A percentile compares a stretch with the other conserved stretches of the same genome.
phyloP scores from a whole-genome alignment of 495 filamentous ascomycete species.

The Rusavskia elegans region DNA sequence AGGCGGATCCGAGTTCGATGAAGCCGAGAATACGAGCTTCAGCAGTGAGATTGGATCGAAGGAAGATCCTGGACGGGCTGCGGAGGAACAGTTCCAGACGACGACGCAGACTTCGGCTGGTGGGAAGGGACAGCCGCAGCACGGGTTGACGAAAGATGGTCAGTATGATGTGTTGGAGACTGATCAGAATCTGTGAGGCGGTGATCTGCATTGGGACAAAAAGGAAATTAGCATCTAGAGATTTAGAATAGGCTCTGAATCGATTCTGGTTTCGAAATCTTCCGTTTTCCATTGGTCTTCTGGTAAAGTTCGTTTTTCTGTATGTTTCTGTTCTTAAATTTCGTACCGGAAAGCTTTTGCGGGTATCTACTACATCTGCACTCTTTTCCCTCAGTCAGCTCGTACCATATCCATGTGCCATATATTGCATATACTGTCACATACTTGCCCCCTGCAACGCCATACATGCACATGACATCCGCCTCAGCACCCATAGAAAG shows the following conservation, averaged over 20 bases:
- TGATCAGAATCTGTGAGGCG: constrained; percentile 21
- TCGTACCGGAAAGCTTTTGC: neutral
- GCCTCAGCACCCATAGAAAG: too few species aligned
- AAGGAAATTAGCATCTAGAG: neutral
- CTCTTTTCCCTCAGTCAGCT: neutral
- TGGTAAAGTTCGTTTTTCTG: too few species aligned
- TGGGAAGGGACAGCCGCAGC: constrained; percentile 25
- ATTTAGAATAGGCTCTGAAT: neutral
- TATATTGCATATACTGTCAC: too few species aligned
- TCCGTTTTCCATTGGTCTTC: neutral
- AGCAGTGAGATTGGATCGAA: constrained; percentile 39
- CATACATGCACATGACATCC: neutral
- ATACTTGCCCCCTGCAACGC: neutral
- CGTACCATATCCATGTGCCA: neutral
- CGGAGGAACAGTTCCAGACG: constrained; percentile 32
- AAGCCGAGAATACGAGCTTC: constrained; percentile 41
- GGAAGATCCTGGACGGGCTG: constrained; percentile 45
- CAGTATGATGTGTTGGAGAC: constrained; percentile 26
- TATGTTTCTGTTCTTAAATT: too few species aligned
- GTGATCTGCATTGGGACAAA: too few species aligned
- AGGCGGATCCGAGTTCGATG: constrained; percentile 32
- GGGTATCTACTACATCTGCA: neutral
- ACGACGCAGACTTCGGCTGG: constrained; percentile 23
- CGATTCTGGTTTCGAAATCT: neutral
- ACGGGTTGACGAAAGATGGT: constrained; percentile 21